These are phyloP conservation scores for Myochromella boudieri DNA, from an alignment of 768 basidiomycete species.

Conservation along the genomic window DNA sequence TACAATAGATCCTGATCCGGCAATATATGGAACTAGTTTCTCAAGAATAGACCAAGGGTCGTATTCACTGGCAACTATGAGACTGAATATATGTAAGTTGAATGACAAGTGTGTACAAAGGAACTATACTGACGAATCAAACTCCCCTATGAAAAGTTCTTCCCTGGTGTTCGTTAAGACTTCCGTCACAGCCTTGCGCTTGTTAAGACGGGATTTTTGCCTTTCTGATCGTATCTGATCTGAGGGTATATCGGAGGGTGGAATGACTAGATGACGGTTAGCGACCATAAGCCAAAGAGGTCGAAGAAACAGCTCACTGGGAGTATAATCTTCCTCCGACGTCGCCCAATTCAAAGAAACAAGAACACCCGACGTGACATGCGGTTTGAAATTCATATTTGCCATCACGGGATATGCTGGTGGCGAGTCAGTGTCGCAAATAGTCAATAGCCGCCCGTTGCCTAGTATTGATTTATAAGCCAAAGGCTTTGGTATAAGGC, in stretches of 20 bases:
- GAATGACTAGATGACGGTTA: slow-evolving; percentile 42
- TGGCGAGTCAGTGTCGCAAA: slow-evolving; percentile 89
- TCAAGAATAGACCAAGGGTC: slow-evolving; percentile 82
- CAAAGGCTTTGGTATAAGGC: no score
- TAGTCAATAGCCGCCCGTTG: slow-evolving; percentile 75
- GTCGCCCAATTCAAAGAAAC: slow-evolving; percentile 89
- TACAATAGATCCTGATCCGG: slow-evolving; percentile 84
- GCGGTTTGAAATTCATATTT: slow-evolving; percentile 82
- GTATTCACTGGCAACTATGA: slow-evolving; percentile 82
- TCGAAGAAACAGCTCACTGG: slow-evolving; percentile 41
- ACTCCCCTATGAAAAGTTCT: slow-evolving; percentile 84
- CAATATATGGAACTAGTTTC: slow-evolving; percentile 70
- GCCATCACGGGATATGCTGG: slow-evolving; percentile 84
- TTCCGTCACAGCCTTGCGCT: slow-evolving; percentile 73
- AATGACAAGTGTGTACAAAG: neutral
- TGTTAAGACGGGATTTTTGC: slow-evolving; percentile 68
- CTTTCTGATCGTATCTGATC: slow-evolving; percentile 69
- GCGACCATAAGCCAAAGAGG: neutral
- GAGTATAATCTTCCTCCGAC: slow-evolving; percentile 72
- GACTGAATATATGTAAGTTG: slow-evolving; percentile 35
- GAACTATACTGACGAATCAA: slow-evolving; percentile 69
- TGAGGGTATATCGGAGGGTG: slow-evolving; percentile 56
- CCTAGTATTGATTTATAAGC: slow-evolving; percentile 40
- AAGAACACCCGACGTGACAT: slow-evolving; percentile 51
- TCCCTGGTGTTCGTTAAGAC: slow-evolving; percentile 63